Evolutionary conservation across 2,329 filamentous ascomycete genomes (phyloP), one percentile per base, ranked within the genome.

Genomic region (Emmonsiellopsis sp.): DNA sequence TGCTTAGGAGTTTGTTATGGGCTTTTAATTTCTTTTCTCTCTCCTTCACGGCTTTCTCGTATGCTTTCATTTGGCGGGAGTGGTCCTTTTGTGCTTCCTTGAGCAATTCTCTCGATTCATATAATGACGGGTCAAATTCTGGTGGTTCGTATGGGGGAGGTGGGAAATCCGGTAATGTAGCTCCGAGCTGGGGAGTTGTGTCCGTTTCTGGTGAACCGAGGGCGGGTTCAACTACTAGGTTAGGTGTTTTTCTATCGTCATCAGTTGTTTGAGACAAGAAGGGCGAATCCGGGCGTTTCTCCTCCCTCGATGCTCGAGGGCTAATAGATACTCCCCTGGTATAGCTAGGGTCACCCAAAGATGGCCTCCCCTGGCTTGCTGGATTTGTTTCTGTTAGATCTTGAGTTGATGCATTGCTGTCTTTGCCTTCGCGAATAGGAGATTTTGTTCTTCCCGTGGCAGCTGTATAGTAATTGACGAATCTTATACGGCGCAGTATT

Each of bases 401-500:
- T 46, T n/a, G 10, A 46, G 10, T 40, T 5, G n/a, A 39, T 14
- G 11, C 5, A 10, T 17, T 46, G 9, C 14, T 27, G 33, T 11
- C 33, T 33, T 13, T 31, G n/a, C 21, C 21, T 46, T 6, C 32
- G 40, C 37, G 8, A 33, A 7, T 34, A 58, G 52, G 56, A 17
- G 70, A 68, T 60, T 86, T 90, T 2, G 78, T 77, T 55, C 82
- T 77, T 3, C 90, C 90, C 8, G 86, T 85, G 59, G 87, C 90
- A n/a, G 87, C 80, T 1, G 90, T 95, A 65, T 92, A 95, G 66
- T 95, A 95, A 65, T 95, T 95, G 54, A 88, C 77, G 62, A 95
- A 95, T 13, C 89, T 79, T 9, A 93, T 80, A 51, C 85, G 58
- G 56, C 63, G 46, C 50, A 61, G 49, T 59, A 58, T 21, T 56